Percentiles rank a stretch among this genome's conserved stretches.
Evolutionary conservation across 306 rosid genomes (phyloP).

Genomic region (Spatholobus suberectus): DNA sequence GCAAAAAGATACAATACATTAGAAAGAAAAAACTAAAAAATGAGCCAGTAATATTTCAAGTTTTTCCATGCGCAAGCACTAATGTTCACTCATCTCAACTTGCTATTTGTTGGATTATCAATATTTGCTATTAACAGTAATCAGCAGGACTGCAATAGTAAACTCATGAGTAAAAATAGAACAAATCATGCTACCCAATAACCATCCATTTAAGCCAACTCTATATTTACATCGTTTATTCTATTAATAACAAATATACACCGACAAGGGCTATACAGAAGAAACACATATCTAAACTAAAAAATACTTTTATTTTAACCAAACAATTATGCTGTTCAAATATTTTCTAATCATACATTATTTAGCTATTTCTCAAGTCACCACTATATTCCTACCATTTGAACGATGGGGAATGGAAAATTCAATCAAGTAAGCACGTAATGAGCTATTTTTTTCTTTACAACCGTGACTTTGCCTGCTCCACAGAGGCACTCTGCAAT

Average conservation of each 20-base stretch:
- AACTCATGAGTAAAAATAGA: background rate
- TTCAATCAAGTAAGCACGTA: constrained; percentile 7
- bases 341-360: constrained; percentile 29
- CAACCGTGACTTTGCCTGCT: constrained; percentile 49
- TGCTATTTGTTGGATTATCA: background rate
- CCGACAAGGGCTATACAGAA: background rate
- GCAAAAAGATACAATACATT: background rate
- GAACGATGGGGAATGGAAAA: background rate
- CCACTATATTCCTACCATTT: constrained; percentile 20
- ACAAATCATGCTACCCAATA: background rate
- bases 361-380: constrained; percentile 16
- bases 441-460: constrained; percentile 17
- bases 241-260: background rate
- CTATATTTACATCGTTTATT: background rate
- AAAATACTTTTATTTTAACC: constrained; percentile 33
- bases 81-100: background rate
- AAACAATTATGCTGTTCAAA: constrained; percentile 25
- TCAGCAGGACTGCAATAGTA: background rate
- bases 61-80: background rate
- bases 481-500: constrained; percentile 50
- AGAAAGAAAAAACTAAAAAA: background rate
- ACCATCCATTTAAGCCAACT: background rate
- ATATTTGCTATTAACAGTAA: background rate
- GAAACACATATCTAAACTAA: constrained; percentile 1
- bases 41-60: background rate